These are phyloP conservation scores for Crucibulum parvulum DNA, from an alignment of 1,284 basidiomycete species.

Conservation along the genomic window DNA sequence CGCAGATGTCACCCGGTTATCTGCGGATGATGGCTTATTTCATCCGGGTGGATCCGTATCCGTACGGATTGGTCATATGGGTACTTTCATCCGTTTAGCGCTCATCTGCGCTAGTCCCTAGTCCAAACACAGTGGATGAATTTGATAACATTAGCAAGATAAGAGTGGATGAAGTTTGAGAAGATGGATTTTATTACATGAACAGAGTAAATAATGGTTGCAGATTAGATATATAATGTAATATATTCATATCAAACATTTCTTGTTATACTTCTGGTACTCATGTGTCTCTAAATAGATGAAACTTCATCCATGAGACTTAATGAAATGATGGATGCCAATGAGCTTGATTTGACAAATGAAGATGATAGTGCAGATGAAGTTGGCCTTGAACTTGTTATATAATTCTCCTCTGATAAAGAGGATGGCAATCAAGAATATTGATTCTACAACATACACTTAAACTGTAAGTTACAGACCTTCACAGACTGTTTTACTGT, in stretches of 20 bases:
- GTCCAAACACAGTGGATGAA: not conserved
- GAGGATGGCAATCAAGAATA: not conserved
- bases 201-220: constrained; percentile 17
- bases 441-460: too few relatives aligned
- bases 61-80: too few relatives aligned
- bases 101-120: too few relatives aligned
- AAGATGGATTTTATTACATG: constrained; percentile 15
- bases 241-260: not conserved
- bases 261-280: not conserved
- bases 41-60: too few relatives aligned
- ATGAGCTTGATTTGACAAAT: not conserved
- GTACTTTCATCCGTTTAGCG: too few relatives aligned
- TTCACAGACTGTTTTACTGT: too few relatives aligned
- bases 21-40: too few relatives aligned
- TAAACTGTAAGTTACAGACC: too few relatives aligned
- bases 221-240: constrained; percentile 9
- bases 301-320: not conserved
- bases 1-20: too few relatives aligned
- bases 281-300: not conserved
- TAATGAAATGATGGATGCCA: not conserved
- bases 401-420: not conserved
- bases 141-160: not conserved
- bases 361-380: not conserved
- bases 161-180: not conserved
- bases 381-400: not conserved